Percentiles rank a stretch among this genome's conserved stretches.
Conservation (phyloP, 805 yeast genomes). For the Cyberlindnera maclurae region DNA sequence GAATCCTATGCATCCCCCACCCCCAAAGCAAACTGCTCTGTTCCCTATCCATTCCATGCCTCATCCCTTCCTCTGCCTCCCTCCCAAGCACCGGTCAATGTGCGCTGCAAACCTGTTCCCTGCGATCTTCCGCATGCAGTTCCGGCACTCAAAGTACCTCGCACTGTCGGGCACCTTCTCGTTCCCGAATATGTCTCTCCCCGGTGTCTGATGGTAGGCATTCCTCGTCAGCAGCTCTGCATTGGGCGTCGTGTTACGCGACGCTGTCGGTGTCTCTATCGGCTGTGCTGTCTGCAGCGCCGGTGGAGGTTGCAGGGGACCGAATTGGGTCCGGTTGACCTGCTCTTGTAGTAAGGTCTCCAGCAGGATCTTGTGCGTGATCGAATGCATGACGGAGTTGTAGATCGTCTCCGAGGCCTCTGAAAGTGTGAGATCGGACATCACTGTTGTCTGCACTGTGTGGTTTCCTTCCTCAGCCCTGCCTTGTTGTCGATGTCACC, state of each 20-base stretch:
- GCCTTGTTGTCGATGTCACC: too few relatives aligned
- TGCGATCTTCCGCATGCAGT: conserved; percentile 81
- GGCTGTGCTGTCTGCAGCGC: conserved; percentile 4
- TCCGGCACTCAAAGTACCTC: conserved; percentile 67
- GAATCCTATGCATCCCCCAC: too few relatives aligned
- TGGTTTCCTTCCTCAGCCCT: too few relatives aligned
- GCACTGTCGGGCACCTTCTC: conserved; percentile 44
- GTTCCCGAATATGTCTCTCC: conserved; percentile 42
- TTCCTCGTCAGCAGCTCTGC: conserved; percentile 14
- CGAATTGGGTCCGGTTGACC: conserved; percentile 7
- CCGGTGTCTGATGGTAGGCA: conserved; percentile 12
- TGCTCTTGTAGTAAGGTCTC: conserved; percentile 11
- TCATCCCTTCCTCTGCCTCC: conserved; percentile 42
- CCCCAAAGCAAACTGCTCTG: too few relatives aligned
- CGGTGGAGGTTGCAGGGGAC: conserved; percentile 10
- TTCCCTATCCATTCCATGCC: too few relatives aligned
- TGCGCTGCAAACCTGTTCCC: conserved; percentile 93
- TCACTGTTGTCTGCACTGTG: too few relatives aligned
- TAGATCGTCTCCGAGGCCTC: conserved; percentile 5
- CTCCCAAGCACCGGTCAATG: conserved; percentile 80
- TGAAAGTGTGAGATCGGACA: conserved; percentile 4
- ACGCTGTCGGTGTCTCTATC: conserved; percentile 1
- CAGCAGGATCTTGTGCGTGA: conserved; percentile 11
- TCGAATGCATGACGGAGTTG: conserved; percentile 3
- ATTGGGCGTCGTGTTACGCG: conserved; percentile 15